A percentile compares a stretch with the other conserved stretches of the same genome.
These are phyloP conservation scores for Breynia disticha DNA, from an alignment of 441 rosid genomes.

Conservation along the genomic window DNA sequence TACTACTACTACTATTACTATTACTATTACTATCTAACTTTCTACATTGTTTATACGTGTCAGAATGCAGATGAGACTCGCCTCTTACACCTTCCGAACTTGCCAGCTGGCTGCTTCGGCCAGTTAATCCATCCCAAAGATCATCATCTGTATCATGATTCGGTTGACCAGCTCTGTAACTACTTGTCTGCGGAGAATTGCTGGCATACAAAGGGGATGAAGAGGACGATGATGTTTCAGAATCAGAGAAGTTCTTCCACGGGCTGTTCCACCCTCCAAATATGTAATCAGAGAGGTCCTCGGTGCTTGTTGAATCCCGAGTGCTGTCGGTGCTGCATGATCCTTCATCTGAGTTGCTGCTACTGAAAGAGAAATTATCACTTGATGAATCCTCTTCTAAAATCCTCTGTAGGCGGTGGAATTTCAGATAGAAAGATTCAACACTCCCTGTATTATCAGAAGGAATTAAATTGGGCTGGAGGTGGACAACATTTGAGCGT, in stretches of 20 bases:
- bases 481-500: conserved; percentile 17
- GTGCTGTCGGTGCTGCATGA: conserved; percentile 86
- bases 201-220: conserved; percentile 49
- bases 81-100: conserved; percentile 23
- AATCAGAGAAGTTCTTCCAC: conserved; percentile 39
- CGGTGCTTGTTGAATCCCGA: conserved; percentile 51
- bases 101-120: conserved; percentile 18
- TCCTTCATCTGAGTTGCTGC: conserved; percentile 85
- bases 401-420: conserved; percentile 46
- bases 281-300: conserved; percentile 65
- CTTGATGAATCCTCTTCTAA: conserved; percentile 79
- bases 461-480: conserved; percentile 17
- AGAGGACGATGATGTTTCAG: conserved; percentile 49
- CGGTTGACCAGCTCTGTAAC: conserved; percentile 17
- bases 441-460: conserved; percentile 28
- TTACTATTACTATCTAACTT: conserved; percentile 29
- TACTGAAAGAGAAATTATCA: conserved; percentile 70
- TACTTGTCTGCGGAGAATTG: conserved; percentile 20
- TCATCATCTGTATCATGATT: conserved; percentile 3
- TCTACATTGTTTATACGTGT: conserved; percentile 36
- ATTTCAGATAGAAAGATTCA: conserved; percentile 59
- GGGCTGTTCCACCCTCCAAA: conserved; percentile 55
- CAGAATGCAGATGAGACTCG: conserved; percentile 31
- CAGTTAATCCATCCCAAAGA: conserved; percentile 7
- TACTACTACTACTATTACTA: conserved; percentile 29